phyloP scores from a whole-genome alignment of 441 rosid genomes.

The Eutrema salsugineum region DNA sequence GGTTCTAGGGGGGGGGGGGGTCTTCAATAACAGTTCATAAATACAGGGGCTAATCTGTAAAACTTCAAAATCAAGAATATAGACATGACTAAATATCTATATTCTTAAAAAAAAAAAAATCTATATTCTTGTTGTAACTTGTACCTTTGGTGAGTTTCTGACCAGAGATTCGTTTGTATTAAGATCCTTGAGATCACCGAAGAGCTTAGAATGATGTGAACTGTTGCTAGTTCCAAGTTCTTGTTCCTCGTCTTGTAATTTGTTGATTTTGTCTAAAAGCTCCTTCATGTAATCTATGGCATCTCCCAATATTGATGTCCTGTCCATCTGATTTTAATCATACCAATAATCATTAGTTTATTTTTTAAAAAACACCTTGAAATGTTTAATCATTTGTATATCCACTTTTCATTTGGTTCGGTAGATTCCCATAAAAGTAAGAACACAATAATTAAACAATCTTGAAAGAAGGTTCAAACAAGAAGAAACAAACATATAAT shows the following conservation, averaged over 20 bases:
- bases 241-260: slow-evolving; percentile 59
- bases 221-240: slow-evolving; percentile 33
- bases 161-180: slow-evolving; percentile 51
- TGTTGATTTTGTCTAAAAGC: slow-evolving; percentile 78
- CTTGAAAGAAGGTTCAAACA: slow-evolving; percentile 5
- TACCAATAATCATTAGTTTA: slow-evolving; percentile 4
- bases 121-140: not conserved
- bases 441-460: slow-evolving; percentile 27
- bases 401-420: slow-evolving; percentile 12
- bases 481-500: slow-evolving; percentile 26
- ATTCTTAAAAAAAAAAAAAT: slow-evolving; percentile 1
- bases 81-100: not conserved
- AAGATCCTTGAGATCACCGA: slow-evolving; percentile 44
- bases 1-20: not conserved
- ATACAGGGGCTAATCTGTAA: slow-evolving; percentile 5
- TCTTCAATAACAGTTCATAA: not conserved
- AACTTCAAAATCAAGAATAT: not conserved
- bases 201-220: slow-evolving; percentile 30
- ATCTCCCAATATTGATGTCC: slow-evolving; percentile 94
- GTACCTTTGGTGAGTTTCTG: slow-evolving; percentile 92
- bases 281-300: slow-evolving; percentile 95
- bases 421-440: slow-evolving; percentile 25
- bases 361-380: not conserved
- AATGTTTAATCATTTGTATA: not conserved
- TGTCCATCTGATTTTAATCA: slow-evolving; percentile 74